Evolutionary conservation across 371 early-diverging fungal species (phyloP).

Genomic region (Mucor plumbeus): DNA sequence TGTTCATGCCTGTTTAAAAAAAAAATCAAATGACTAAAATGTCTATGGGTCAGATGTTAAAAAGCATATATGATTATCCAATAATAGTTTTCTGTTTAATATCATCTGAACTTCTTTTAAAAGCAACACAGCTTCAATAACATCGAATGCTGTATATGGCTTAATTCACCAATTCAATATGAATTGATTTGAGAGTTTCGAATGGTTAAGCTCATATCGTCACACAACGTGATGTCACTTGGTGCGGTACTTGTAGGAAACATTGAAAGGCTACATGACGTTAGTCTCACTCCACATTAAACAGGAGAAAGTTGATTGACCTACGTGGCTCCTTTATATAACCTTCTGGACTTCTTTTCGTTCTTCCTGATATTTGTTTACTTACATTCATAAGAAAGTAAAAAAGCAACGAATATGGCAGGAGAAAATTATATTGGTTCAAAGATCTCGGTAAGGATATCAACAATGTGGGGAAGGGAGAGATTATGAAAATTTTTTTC

Average conservation of each 20-base stretch:
- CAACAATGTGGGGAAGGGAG: not conserved
- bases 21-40: too few species aligned
- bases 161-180: too few species aligned
- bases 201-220: not conserved
- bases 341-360: not conserved
- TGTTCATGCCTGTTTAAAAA: too few species aligned
- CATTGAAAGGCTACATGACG: not conserved
- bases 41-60: too few species aligned
- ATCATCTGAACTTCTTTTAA: too few species aligned
- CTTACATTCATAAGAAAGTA: not conserved
- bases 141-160: not conserved
- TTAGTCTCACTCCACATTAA: not conserved
- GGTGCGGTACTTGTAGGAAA: not conserved
- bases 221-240: conserved; percentile 9
- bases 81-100: too few species aligned
- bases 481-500: not conserved
- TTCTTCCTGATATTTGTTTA: not conserved
- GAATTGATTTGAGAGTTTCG: too few species aligned
- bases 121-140: not conserved
- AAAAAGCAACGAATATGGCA: conserved; percentile 47
- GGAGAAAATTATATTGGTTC: conserved; percentile 75
- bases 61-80: too few species aligned
- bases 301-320: not conserved
- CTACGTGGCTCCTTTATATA: not conserved
- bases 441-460: conserved; percentile 62